These are phyloP conservation scores for Citrus hindsii DNA, from an alignment of 345 rosid species.

Conservation along the genomic window DNA sequence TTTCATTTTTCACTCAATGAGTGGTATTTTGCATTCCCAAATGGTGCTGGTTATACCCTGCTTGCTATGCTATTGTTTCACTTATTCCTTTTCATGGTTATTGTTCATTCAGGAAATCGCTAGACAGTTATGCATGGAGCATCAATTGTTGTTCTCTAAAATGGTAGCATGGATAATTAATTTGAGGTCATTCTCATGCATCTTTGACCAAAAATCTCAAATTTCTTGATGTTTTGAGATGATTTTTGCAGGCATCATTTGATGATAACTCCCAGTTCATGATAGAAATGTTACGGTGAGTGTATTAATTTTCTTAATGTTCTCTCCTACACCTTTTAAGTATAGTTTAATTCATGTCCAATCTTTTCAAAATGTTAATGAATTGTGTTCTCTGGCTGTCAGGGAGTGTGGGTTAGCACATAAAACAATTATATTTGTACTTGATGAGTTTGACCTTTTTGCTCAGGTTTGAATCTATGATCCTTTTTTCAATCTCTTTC, in stretches of 20 bases:
- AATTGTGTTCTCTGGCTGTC: constrained; percentile 23
- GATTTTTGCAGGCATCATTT: constrained; percentile 71
- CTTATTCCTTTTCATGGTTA: constrained; percentile 7
- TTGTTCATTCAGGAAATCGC: constrained; percentile 67
- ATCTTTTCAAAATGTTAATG: constrained; percentile 3
- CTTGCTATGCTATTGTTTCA: not conserved
- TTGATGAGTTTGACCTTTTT: constrained; percentile 90
- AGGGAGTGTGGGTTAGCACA: constrained; percentile 98
- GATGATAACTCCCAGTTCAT: constrained; percentile 91
- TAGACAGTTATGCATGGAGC: constrained; percentile 81
- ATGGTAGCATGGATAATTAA: constrained; percentile 43
- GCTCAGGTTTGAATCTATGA: constrained; percentile 64
- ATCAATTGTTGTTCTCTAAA: constrained; percentile 77
- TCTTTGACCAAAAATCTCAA: constrained; percentile 3
- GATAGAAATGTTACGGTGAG: constrained; percentile 79
- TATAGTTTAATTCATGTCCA: not conserved
- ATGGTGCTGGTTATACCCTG: not conserved
- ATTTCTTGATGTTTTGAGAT: constrained; percentile 17
- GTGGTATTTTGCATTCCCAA: not conserved
- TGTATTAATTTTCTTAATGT: constrained; percentile 1
- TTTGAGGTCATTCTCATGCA: not conserved
- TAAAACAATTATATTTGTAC: constrained; percentile 80
- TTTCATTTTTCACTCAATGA: not conserved
- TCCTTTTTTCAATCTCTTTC: constrained; percentile 1
- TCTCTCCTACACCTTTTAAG: constrained; percentile 1